phyloP scores from a whole-genome alignment of 2,329 filamentous ascomycete genomes.

The Phyllosticta citriasiana region DNA sequence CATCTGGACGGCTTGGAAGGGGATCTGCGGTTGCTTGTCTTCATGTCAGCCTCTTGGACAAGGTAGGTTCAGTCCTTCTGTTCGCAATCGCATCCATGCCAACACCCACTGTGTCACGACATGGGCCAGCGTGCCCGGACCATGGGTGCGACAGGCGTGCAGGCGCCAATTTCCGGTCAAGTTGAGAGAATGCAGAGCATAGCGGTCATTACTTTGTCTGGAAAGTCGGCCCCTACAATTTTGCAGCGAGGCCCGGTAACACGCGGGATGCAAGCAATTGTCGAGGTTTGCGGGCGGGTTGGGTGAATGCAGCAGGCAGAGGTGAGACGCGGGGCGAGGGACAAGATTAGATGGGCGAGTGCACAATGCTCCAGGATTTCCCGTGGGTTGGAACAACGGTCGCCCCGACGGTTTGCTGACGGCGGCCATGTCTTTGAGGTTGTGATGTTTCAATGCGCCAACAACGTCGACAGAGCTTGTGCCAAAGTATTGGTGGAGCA shows the following conservation, averaged over 20 bases:
- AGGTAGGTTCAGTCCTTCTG: background rate
- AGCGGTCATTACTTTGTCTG: background rate
- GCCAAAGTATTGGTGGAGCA: background rate
- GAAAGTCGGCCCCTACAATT: background rate
- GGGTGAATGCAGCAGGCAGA: background rate
- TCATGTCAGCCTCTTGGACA: background rate
- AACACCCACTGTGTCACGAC: background rate
- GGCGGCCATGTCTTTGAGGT: background rate
- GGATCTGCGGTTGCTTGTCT: background rate
- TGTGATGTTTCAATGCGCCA: background rate
- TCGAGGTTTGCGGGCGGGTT: background rate
- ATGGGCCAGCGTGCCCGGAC: background rate
- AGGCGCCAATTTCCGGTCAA: conserved; percentile 8
- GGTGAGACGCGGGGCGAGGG: conserved; percentile 4
- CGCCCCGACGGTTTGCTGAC: conserved; percentile 7
- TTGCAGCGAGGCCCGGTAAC: conserved; percentile 1
- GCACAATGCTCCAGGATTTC: conserved; percentile 1
- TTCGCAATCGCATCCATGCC: background rate
- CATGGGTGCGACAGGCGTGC: conserved; percentile 1
- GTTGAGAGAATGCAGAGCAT: conserved; percentile 3
- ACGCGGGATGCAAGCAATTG: conserved; percentile 8
- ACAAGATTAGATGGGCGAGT: conserved; percentile 3
- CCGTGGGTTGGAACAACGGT: conserved; percentile 11
- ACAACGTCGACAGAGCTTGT: background rate
- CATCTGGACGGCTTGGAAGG: background rate